Base-by-base conservation (phyloP, 2,329 filamentous ascomycete species). In the Hansfordia pulvinata region DNA sequence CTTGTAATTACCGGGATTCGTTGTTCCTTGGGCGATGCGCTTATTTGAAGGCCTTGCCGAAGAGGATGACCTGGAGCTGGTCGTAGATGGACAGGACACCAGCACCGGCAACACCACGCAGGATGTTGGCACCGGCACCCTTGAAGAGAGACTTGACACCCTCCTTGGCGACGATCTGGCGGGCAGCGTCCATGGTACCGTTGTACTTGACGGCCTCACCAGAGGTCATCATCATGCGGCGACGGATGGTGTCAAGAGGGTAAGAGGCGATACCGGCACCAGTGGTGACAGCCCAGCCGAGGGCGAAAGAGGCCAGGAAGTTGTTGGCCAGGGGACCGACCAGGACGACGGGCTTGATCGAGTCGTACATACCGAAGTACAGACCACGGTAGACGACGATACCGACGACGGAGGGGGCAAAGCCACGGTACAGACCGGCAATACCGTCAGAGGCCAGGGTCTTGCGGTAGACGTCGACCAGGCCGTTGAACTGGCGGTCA, bases 341-440 rank as follows among this genome's bases (percentile, higher is more conserved):
- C 44, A 98, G 84, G 65, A 96, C 62, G 56, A 96, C 83, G 50
- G 90, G 90, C 85, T 98, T 98, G 76, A 98, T 78, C 50, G 90
- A 98, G 72, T 98, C 90, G 85, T 98, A 98, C 81, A 98, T 81
- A 61, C 90, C 90, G 81, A 98, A 98, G 86, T 98, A 98, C 53
- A 98, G 85, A 94, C 90, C 90, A 84, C 90, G 90, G 84, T 98
- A 98, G 69, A 98, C 90, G 53, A 98, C 65, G 64, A 98, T 98
- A 80, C 90, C 90, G 64, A 81, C 75, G 56, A 98, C 90, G 55
- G 90, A 98, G 62, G 92, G 90, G 75, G 86, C 85, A 82, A 98
- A 98, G 75, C 90, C 90, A 93, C 90, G 90, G 84, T 98, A 98
- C 56, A 98, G 86, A 92, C 90, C 90, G 57, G 78, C 81, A 69